phyloP scores from a whole-genome alignment of 371 early-diverging fungal genomes.

The Lichtheimia ornata region DNA sequence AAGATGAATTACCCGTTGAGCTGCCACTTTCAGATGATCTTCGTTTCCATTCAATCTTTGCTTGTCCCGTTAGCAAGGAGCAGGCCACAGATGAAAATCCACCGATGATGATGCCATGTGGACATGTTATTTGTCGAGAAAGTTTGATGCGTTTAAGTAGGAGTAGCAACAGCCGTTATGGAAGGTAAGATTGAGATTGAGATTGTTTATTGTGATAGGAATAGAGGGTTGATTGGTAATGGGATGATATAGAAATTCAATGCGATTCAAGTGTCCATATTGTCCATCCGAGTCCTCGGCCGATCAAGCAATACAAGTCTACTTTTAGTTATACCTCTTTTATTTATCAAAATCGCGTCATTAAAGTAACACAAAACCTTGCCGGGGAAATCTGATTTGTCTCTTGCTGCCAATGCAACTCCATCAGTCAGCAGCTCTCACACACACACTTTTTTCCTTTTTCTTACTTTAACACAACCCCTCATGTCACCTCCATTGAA shows the following conservation, averaged over 20 bases:
- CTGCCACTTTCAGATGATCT: conserved; percentile 81
- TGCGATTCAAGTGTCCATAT: conserved; percentile 94
- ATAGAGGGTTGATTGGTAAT: neutral
- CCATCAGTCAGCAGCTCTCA: neutral
- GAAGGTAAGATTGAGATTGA: conserved; percentile 19
- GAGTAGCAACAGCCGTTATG: conserved; percentile 44
- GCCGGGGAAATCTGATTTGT: neutral
- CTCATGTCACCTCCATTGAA: neutral
- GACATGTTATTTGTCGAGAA: conserved; percentile 95
- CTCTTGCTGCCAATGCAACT: neutral
- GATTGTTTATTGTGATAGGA: neutral
- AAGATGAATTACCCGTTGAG: conserved; percentile 90
- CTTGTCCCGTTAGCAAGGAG: conserved; percentile 97
- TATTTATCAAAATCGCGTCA: neutral
- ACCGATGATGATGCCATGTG: conserved; percentile 98
- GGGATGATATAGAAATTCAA: conserved; percentile 28
- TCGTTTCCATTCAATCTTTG: conserved; percentile 95
- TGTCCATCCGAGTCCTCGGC: conserved; percentile 87
- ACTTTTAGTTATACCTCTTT: conserved; percentile 59
- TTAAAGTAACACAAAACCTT: neutral
- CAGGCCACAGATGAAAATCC: conserved; percentile 93
- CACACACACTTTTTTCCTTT: conserved; percentile 7
- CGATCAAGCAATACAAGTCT: conserved; percentile 75
- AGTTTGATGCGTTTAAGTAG: conserved; percentile 81
- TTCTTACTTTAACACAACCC: conserved; percentile 3